These are phyloP conservation scores for Asterionellopsis glacialis DNA, from an alignment of 108 stramenopile genomes.

Conservation along the genomic window DNA sequence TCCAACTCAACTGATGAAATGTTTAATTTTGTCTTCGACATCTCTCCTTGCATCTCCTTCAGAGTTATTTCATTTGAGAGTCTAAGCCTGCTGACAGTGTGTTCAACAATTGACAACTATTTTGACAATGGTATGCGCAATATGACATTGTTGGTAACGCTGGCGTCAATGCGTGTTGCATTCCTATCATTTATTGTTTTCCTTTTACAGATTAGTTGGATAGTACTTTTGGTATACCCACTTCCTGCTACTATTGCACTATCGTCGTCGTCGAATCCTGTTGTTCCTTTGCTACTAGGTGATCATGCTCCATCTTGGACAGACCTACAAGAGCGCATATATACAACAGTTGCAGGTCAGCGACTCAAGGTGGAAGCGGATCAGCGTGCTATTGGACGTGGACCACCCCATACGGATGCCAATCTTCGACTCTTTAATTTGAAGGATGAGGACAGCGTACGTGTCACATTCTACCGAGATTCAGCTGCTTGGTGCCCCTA, in stretches of 20 bases:
- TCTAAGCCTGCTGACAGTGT: too few species aligned
- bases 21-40: too few species aligned
- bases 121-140: too few species aligned
- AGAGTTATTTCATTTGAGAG: too few species aligned
- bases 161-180: constrained; percentile 10
- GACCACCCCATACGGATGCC: constrained; percentile 1
- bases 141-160: too few species aligned
- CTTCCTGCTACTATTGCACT: neutral
- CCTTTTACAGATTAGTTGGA: neutral
- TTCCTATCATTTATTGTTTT: neutral
- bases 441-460: constrained; percentile 38
- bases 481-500: constrained; percentile 67
- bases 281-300: neutral
- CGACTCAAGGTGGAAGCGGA: neutral
- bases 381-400: neutral
- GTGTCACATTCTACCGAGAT: constrained; percentile 58
- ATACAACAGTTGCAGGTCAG: neutral
- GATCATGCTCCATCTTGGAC: constrained; percentile 1
- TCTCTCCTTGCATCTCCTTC: too few species aligned
- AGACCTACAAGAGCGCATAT: neutral
- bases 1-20: too few species aligned
- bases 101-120: too few species aligned
- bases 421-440: constrained; percentile 18
- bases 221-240: neutral
- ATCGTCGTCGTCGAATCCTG: constrained; percentile 3